phyloP scores from a whole-genome alignment of 2,329 filamentous ascomycete genomes.

The Hypocreales sp. region DNA sequence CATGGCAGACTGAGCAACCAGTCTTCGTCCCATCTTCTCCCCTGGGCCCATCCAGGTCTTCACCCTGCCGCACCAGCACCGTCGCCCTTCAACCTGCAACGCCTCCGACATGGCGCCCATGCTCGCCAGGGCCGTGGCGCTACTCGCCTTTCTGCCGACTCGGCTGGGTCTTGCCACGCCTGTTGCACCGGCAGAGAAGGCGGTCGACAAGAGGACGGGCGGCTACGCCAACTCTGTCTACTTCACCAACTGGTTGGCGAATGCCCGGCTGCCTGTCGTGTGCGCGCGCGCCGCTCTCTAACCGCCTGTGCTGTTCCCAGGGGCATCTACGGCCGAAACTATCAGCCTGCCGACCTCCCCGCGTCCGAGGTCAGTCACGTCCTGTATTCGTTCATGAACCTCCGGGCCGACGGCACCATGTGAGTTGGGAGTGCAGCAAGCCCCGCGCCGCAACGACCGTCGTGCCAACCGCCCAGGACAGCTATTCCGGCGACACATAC shows the following conservation, averaged over 20 bases:
- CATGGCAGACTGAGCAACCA: background rate
- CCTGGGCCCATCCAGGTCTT: background rate
- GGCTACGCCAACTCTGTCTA: conserved; percentile 24
- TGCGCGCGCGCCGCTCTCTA: too few species aligned
- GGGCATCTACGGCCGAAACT: conserved; percentile 64
- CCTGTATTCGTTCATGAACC: conserved; percentile 69
- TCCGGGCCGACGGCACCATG: conserved; percentile 57
- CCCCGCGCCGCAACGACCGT: too few species aligned
- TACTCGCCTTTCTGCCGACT: too few species aligned
- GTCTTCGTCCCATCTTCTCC: background rate
- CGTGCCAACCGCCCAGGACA: too few species aligned
- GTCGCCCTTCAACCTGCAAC: too few species aligned
- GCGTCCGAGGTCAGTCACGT: conserved; percentile 59
- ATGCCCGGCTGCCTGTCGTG: background rate
- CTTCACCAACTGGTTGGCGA: conserved; percentile 31
- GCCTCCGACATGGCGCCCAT: too few species aligned
- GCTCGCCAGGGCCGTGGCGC: too few species aligned
- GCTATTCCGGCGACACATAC: conserved; percentile 50
- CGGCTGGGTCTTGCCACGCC: too few species aligned
- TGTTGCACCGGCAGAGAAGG: too few species aligned
- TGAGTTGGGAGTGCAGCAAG: conserved; percentile 18
- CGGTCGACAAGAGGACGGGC: too few species aligned
- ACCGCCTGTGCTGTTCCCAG: conserved; percentile 12
- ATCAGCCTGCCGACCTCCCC: conserved; percentile 56
- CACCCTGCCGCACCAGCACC: too few species aligned